These are phyloP conservation scores for Boletales sp. DNA, from an alignment of 768 basidiomycete genomes.

Conservation along the genomic window DNA sequence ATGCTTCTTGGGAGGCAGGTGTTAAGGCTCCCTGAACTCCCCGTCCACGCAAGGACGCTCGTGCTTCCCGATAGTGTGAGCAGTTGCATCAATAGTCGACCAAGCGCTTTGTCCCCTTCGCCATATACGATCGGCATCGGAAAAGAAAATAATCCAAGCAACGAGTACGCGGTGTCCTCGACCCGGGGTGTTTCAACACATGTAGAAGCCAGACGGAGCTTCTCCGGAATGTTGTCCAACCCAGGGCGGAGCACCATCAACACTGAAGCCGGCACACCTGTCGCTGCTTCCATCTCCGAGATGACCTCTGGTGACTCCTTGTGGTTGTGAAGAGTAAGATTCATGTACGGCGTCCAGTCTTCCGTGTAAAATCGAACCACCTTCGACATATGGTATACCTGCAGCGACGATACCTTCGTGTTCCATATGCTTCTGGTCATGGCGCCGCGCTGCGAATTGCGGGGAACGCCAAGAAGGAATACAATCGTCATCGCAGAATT, in stretches of 20 bases:
- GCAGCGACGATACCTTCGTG: slow-evolving; percentile 3
- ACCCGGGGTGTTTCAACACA: slow-evolving; percentile 1
- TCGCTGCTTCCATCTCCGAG: slow-evolving; percentile 6
- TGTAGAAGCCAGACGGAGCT: slow-evolving; percentile 9
- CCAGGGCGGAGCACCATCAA: slow-evolving; percentile 6
- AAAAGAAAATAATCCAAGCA: slow-evolving; percentile 6
- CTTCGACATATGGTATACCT: slow-evolving; percentile 5
- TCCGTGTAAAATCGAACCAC: slow-evolving; percentile 4
- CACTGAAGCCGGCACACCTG: neutral
- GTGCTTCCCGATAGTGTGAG: slow-evolving; percentile 5
- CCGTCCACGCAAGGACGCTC: slow-evolving; percentile 9
- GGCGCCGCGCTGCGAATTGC: neutral
- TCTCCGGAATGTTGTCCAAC: slow-evolving; percentile 3
- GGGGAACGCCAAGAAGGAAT: slow-evolving; percentile 1
- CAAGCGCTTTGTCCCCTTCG: slow-evolving; percentile 4
- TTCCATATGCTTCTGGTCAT: slow-evolving; percentile 5
- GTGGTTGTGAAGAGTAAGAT: slow-evolving; percentile 1
- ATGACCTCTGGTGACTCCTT: slow-evolving; percentile 3
- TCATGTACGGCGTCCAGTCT: neutral
- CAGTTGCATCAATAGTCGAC: slow-evolving; percentile 5
- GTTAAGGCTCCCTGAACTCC: slow-evolving; percentile 4
- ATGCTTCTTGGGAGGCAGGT: slow-evolving; percentile 7
- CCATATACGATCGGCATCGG: slow-evolving; percentile 7
- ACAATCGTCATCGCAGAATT: slow-evolving; percentile 2
- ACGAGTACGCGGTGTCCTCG: slow-evolving; percentile 13